Percentiles rank a stretch among this genome's conserved stretches.
These are phyloP conservation scores for Neoboletus subvelutipes DNA, from an alignment of 768 basidiomycete genomes.

Conservation along the genomic window DNA sequence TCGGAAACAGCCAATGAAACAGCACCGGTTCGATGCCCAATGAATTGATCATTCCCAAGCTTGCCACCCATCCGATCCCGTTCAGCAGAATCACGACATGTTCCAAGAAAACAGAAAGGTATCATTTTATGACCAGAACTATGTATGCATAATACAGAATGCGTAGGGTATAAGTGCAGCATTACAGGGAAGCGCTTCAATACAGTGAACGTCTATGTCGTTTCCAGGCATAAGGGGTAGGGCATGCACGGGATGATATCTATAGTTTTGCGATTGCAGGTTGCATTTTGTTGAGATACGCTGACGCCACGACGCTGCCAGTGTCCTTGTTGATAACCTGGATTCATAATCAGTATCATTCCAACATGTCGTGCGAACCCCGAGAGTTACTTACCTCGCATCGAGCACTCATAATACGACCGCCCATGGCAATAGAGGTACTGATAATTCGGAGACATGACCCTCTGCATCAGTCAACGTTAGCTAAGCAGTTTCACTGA, in stretches of 20 bases:
- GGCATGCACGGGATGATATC: slow-evolving; percentile 9
- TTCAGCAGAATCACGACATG: background rate
- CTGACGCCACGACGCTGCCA: slow-evolving; percentile 62
- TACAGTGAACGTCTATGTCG: slow-evolving; percentile 24
- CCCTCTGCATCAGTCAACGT: slow-evolving; percentile 42
- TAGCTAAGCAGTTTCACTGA: slow-evolving; percentile 4
- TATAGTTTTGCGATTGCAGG: slow-evolving; percentile 51
- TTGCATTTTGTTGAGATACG: slow-evolving; percentile 73
- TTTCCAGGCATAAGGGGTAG: slow-evolving; percentile 7
- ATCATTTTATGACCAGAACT: slow-evolving; percentile 2
- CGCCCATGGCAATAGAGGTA: slow-evolving; percentile 65
- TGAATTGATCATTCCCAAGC: slow-evolving; percentile 1
- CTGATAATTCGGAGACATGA: slow-evolving; percentile 58
- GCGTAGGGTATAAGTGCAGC: slow-evolving; percentile 19
- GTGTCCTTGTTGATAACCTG: slow-evolving; percentile 61
- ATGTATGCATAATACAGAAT: slow-evolving; percentile 23
- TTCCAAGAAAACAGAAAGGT: slow-evolving; percentile 10
- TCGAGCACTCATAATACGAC: slow-evolving; percentile 65
- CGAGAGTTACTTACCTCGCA: slow-evolving; percentile 54
- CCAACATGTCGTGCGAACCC: background rate
- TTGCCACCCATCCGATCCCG: background rate
- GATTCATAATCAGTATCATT: background rate
- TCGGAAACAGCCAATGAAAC: background rate
- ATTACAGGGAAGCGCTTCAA: slow-evolving; percentile 18
- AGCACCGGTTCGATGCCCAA: background rate